A percentile compares a stretch with the other conserved stretches of the same genome.
Evolutionary conservation across 176 grass and related monocot genomes (phyloP).

Genomic region (Tuctoria greenei): DNA sequence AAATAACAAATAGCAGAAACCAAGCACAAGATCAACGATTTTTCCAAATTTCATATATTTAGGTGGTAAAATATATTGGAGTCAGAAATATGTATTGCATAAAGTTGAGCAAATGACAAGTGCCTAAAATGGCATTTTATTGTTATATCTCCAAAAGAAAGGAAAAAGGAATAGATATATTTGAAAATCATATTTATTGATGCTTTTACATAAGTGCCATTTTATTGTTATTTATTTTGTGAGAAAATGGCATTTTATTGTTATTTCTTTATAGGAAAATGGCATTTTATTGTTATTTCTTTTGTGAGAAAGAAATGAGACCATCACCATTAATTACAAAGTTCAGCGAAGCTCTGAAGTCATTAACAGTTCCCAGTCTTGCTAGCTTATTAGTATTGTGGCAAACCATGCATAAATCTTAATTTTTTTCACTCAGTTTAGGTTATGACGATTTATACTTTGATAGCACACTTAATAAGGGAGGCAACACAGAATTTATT

Average conservation of each 20-base stretch:
- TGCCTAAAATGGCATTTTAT: neutral
- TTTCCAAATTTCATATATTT: neutral
- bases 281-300: no score
- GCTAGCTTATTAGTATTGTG: neutral
- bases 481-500: neutral
- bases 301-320: neutral
- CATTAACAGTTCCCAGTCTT: neutral
- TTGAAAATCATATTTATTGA: neutral
- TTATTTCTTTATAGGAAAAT: no score
- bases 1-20: neutral
- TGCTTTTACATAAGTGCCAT: no score
- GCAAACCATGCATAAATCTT: neutral
- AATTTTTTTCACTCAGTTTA: neutral
- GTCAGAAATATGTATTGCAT: conserved; percentile 8
- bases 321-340: neutral
- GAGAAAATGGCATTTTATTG: no score
- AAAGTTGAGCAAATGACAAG: neutral
- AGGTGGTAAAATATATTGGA: neutral
- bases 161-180: neutral
- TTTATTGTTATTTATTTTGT: no score
- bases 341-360: neutral
- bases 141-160: neutral
- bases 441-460: neutral
- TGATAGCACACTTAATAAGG: neutral
- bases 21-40: neutral